A percentile compares a stretch with the other conserved stretches of the same genome.
Evolutionary conservation across 306 rosid species (phyloP).

Genomic region (Vicia faba): DNA sequence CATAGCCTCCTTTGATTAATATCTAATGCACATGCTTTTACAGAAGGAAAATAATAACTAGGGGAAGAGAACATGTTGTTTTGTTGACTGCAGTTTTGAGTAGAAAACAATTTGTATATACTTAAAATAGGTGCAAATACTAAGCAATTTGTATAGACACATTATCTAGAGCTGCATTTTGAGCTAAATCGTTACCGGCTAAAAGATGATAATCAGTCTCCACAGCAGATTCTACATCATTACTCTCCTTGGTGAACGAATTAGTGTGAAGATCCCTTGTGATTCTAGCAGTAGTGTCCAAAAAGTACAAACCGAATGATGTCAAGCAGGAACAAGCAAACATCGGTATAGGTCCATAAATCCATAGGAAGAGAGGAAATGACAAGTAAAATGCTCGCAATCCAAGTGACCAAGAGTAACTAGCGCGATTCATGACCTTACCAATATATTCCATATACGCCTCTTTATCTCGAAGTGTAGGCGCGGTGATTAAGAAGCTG

Average conservation of each 20-base stretch:
- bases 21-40: no score
- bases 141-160: no score
- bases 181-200: constrained; percentile 19
- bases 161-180: neutral
- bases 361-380: constrained; percentile 84
- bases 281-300: constrained; percentile 76
- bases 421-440: constrained; percentile 69
- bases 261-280: constrained; percentile 58
- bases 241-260: constrained; percentile 49
- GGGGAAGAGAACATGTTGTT: no score
- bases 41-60: no score
- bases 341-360: constrained; percentile 86
- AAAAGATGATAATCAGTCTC: constrained; percentile 25
- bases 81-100: no score
- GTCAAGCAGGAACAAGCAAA: constrained; percentile 65
- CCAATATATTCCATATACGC: constrained; percentile 56
- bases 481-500: constrained; percentile 79
- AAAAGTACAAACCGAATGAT: constrained; percentile 59
- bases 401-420: constrained; percentile 80
- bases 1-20: no score
- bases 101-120: no score
- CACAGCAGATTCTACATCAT: constrained; percentile 47
- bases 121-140: no score
- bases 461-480: constrained; percentile 53
- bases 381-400: constrained; percentile 80